Evolutionary conservation across 352 stramenopile genomes (phyloP).

Genomic region (Globisporangium spiculum): DNA sequence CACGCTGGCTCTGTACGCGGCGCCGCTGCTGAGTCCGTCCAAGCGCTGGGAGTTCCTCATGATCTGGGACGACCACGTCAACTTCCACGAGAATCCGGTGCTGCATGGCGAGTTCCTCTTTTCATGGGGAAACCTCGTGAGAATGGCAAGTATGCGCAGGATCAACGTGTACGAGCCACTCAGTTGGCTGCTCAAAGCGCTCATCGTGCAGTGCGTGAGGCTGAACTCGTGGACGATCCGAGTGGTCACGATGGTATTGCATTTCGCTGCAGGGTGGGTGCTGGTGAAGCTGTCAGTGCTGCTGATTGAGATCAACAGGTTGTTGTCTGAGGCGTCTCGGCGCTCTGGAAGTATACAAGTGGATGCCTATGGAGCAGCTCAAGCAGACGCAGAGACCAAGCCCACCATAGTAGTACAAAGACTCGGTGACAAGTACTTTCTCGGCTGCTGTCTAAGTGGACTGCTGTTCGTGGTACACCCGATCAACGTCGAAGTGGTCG

Average conservation of each 20-base stretch:
- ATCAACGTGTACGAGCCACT: slow-evolving; percentile 77
- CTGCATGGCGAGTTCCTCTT: slow-evolving; percentile 15
- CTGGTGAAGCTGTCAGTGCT: slow-evolving; percentile 26
- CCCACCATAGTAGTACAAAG: neutral
- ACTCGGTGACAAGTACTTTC: neutral
- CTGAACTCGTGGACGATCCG: slow-evolving; percentile 41
- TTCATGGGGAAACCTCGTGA: slow-evolving; percentile 24
- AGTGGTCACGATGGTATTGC: slow-evolving; percentile 40
- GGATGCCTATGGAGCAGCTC: neutral
- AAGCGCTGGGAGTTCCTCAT: neutral
- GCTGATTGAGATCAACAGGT: slow-evolving; percentile 23
- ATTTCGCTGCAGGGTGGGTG: slow-evolving; percentile 28
- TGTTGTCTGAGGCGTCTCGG: neutral
- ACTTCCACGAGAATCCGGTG: neutral
- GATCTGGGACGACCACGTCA: neutral
- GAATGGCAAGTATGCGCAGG: slow-evolving; percentile 50
- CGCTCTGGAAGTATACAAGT: neutral
- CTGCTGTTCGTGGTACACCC: slow-evolving; percentile 58
- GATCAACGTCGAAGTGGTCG: slow-evolving; percentile 29
- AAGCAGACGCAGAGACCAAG: neutral
- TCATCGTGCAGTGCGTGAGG: slow-evolving; percentile 32
- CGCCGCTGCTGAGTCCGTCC: neutral
- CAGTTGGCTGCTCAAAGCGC: slow-evolving; percentile 59
- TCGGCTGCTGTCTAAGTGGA: slow-evolving; percentile 38
- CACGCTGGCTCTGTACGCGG: neutral